Evolutionary conservation across 192 early-diverging fungal genomes (phyloP), one percentile per base, ranked within the genome.

Genomic region (Chytriomyces confervae): DNA sequence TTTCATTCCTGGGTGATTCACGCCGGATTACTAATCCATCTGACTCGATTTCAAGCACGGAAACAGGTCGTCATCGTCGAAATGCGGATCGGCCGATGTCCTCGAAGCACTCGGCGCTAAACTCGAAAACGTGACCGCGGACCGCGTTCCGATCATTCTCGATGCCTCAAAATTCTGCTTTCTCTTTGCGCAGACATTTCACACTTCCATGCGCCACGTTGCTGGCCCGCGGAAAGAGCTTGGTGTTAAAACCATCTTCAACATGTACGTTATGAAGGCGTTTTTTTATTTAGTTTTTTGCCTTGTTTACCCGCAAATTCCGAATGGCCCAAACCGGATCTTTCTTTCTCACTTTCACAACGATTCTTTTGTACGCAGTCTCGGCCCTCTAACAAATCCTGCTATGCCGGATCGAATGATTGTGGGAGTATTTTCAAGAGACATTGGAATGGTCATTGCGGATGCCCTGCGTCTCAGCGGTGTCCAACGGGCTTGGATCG

Each of bases 211-310:
- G 94, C 92, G 91, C 53, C 82, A 91, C 70, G 89, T 95, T 16
- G 91, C 92, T 10, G 82, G 62, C 27, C 84, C 91, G 3, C 87
- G 97, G 23, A 90, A 90, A 50, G 96, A 99, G 81, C 84, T 99
- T 7, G 97, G 95, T 47, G 87, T 98, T 5, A 93, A 93, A 9
- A 96, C 97, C 5, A 91, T 97, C 29, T 96, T 99, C 86, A 99
- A 99, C 74, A 74, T 97, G 50, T 87, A 72, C 36, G 36, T 36
- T 36, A 36, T 36, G 36, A 36, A 70, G 16, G 81, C 60, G 16
- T 73, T 78, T 43, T 51, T 45, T 72, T 57, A 4, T 76, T 51
- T n/a, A 57, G 0, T 18, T 36, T 79, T 29, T 61, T 1, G 24
- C 18, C 46, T 18, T 44, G 24, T 61, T 57, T 64, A 60, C 57